Base-by-base conservation (phyloP, 2,329 filamentous ascomycete genomes). In the Colletotrichum orbiculare region DNA sequence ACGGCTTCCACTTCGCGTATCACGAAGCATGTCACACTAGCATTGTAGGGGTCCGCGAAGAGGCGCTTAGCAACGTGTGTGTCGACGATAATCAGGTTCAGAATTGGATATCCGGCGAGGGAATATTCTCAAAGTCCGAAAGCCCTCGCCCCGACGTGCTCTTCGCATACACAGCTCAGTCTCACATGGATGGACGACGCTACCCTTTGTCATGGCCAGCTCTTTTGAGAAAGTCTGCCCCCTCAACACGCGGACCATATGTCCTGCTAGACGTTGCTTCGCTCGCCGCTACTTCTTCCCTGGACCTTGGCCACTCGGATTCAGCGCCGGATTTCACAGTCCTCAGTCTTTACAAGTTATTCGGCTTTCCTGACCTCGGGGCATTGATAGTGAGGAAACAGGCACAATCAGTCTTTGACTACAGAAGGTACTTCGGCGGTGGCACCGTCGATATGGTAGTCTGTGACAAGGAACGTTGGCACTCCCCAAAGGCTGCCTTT, bases 321-420 rank as follows among this genome's bases (percentile, higher is more conserved):
- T 74, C 78, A 1, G 88, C 91, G 0, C 92, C 95, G 1, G 95
- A 98, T 75, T 98, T 98, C 69, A 90, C 88, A 0, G 91, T 93
- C 0, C 73, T 98, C 46, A 97, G 94, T 76, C 89, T 98, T 68
- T 96, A 97, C 80, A 99, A 98, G 76, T 94, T 97, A n/a, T 98
- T 98, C 75, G 95, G 96, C 1, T 97, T 97, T 69, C 95, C 95
- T 0, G 93, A 98, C 74, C 82, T 98, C 2, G 95, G 95, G 2
- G 94, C 90, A 1, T 79, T 99, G 63, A 88, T 98, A 37, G 88
- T 98, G 11, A 88, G 91, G 46, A 94, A 92, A 70, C 83, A 87
- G 38, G 87, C 91, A 11, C 87, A 86, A 7, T 75, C 83, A 43
- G 74, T 90, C 3, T 89, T 97, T 50, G 80, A 85, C 38, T 81